A percentile compares a stretch with the other conserved stretches of the same genome.
Conservation (phyloP, 2,329 filamentous ascomycete genomes). For the Penicillium nordicum region DNA sequence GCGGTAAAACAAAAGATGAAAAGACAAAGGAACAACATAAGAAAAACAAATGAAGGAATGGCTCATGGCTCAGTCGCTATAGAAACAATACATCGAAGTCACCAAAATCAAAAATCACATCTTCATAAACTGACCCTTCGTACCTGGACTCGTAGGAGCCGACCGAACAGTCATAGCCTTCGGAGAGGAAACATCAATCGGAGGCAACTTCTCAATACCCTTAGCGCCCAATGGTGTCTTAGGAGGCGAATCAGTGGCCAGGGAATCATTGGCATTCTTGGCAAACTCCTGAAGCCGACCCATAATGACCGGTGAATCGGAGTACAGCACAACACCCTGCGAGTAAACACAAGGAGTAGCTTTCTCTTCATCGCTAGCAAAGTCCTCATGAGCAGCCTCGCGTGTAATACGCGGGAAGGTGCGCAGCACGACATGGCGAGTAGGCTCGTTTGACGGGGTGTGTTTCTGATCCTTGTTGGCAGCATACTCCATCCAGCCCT, state of each 20-base stretch:
- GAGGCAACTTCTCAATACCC: conserved; percentile 8
- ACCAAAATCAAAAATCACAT: not conserved
- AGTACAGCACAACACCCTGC: conserved; percentile 49
- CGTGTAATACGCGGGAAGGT: conserved; percentile 53
- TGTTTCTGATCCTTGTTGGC: conserved; percentile 17
- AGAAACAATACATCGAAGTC: not conserved
- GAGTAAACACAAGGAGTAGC: conserved; percentile 47
- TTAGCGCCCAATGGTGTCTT: conserved; percentile 6
- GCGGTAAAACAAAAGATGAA: not conserved
- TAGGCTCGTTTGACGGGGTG: conserved; percentile 20
- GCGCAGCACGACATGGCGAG: conserved; percentile 47
- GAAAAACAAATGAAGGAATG: not conserved
- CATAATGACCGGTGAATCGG: conserved; percentile 45
- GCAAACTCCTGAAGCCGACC: conserved; percentile 41
- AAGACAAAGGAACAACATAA: not conserved
- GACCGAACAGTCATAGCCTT: conserved; percentile 15
- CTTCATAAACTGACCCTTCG: conserved; percentile 11
- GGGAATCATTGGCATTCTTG: conserved; percentile 26
- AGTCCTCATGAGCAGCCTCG: conserved; percentile 50
- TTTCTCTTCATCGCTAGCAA: conserved; percentile 47
- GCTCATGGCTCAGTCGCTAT: not conserved
- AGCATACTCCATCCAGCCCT: conserved; percentile 39
- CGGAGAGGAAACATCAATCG: not conserved
- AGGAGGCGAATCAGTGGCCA: conserved; percentile 12
- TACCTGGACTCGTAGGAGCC: conserved; percentile 18